phyloP scores from a whole-genome alignment of 169 alveolate species.

The Plasmodium vivax region DNA sequence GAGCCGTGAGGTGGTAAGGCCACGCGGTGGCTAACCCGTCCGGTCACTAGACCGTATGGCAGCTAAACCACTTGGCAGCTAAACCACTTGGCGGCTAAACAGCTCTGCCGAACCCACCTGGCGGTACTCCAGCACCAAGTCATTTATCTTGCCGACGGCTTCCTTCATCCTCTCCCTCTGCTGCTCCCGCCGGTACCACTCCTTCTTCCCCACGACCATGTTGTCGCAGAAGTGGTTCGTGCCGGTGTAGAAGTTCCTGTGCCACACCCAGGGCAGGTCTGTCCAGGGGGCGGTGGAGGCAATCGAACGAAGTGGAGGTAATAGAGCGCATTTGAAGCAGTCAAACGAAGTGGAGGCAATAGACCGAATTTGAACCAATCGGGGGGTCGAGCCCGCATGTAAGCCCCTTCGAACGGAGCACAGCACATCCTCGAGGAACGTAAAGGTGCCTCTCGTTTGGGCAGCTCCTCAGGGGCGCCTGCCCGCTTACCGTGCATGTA shows the following conservation, averaged over 20 bases:
- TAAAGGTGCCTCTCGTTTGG: neutral
- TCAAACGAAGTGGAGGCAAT: too few relatives aligned
- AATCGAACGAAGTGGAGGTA: neutral
- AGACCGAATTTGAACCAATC: too few relatives aligned
- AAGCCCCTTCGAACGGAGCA: neutral
- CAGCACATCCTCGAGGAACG: neutral
- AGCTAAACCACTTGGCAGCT: too few relatives aligned
- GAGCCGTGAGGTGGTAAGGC: neutral
- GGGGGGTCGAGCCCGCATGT: neutral
- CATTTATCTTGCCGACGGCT: constrained; percentile 42
- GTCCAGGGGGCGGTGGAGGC: neutral
- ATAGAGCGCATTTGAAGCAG: too few relatives aligned
- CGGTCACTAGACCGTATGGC: too few relatives aligned
- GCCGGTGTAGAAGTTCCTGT: constrained; percentile 82
- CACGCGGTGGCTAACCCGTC: neutral
- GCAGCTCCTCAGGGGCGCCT: neutral
- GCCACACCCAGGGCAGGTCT: constrained; percentile 93
- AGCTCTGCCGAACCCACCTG: neutral
- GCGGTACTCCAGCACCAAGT: constrained; percentile 65
- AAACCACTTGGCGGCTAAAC: neutral
- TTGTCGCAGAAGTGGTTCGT: constrained; percentile 87
- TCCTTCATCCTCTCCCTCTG: constrained; percentile 68
- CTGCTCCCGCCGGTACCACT: constrained; percentile 86
- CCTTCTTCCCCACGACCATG: constrained; percentile 86
- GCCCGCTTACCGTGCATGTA: constrained; percentile 81